Evolutionary conservation across 306 rosid genomes (phyloP), one percentile per base, ranked within the genome.

Genomic region (Adenanthera pavonina): DNA sequence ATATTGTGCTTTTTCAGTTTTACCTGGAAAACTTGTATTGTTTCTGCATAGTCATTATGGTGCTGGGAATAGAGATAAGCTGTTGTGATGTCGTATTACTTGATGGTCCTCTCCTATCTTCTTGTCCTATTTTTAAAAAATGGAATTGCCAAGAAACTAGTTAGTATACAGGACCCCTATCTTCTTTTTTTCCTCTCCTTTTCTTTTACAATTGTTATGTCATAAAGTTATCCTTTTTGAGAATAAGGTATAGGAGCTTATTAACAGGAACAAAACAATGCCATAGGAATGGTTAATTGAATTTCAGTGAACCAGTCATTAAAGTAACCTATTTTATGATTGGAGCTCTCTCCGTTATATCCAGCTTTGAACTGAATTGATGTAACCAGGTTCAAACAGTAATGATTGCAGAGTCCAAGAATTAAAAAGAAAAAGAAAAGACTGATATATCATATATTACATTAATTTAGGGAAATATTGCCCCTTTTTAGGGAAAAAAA

Each of bases 61-160:
- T 76, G 48, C 56, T 46, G 65, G 67, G 17, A 75, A 76, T 57
- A 46, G 67, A 72, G 17, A 76, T 51, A 44, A 77, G 72, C 65
- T 69, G 38, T 56, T 46, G 59, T 69, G 74, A 76, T 76, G 56
- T 69, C 70, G 69, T 62, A 48, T 70, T 33, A 60, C 78, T 57
- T 48, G 14, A 6, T 76, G 70, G 78, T 77, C 46, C 48, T 41
- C 3, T 40, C 3, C 6, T 40, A 3, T 40, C 43, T 40, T 40
- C 43, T 40, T 40, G 43, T 40, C 43, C 43, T 40, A 40, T 5
- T 43, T 5, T 13, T 48, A 1, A 14, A 25, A 6, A 1, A 15
- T 48, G 25, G 36, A 19, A 44, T 43, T 8, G 30, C 56, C 36
- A 11, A 12, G 33, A 44, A 46, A 69, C 56, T 2, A 68, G 4